A percentile compares a stretch with the other conserved stretches of the same genome.
phyloP scores from a whole-genome alignment of 2,329 filamentous ascomycete genomes.

The Cordyceps tenuipes region DNA sequence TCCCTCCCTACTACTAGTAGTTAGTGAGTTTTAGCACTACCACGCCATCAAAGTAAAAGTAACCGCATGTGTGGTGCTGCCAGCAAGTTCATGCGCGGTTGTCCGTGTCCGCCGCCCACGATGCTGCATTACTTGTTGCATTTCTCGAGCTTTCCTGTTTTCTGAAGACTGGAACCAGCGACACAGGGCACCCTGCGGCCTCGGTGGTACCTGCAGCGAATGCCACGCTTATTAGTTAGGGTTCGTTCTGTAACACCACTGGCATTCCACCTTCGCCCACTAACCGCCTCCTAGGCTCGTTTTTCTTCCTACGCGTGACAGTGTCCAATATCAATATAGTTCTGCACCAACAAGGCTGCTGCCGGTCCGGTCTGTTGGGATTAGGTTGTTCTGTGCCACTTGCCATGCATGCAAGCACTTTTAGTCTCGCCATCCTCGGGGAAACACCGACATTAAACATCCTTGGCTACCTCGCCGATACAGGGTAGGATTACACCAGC shows the following conservation, averaged over 20 bases:
- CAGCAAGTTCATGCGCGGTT: background rate
- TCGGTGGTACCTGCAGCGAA: conserved; percentile 5
- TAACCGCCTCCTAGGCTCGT: background rate
- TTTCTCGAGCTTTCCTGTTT: background rate
- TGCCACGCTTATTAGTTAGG: background rate
- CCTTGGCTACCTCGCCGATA: background rate
- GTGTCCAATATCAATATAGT: background rate
- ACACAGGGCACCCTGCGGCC: background rate
- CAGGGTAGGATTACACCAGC: background rate
- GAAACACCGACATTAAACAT: background rate
- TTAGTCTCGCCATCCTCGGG: background rate
- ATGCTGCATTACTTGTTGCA: too few relatives aligned
- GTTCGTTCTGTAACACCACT: background rate
- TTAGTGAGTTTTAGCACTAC: conserved; percentile 1
- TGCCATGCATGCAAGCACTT: background rate
- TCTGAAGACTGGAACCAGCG: too few relatives aligned
- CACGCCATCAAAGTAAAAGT: conserved; percentile 1
- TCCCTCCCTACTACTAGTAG: background rate
- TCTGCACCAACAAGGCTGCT: background rate
- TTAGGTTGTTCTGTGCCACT: background rate
- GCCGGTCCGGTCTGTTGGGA: background rate
- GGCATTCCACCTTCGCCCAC: background rate
- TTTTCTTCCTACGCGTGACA: background rate
- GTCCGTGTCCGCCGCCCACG: background rate
- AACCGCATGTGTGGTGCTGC: background rate